phyloP scores from a whole-genome alignment of 106 monocot genomes.

The Dioscorea dumetorum region DNA sequence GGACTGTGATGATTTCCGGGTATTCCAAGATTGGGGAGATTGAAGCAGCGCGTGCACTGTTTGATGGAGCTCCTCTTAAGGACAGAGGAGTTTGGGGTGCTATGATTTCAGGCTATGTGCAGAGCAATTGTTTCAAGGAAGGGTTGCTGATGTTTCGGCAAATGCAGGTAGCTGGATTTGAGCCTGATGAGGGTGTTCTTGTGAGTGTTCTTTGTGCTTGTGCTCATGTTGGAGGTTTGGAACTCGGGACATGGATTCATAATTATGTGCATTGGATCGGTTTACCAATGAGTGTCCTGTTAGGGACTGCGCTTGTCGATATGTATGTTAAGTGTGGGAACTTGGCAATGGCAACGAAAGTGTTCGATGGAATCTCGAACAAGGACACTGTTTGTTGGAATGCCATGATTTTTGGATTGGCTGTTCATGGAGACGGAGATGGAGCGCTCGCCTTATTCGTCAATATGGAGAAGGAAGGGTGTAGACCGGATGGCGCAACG shows the following conservation, averaged over 20 bases:
- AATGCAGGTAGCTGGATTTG: constrained; percentile 26
- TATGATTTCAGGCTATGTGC: constrained; percentile 45
- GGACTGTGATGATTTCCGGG: constrained; percentile 35
- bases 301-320: constrained; percentile 49
- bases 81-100: constrained; percentile 34
- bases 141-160: constrained; percentile 27
- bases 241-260: constrained; percentile 36
- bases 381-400: constrained; percentile 47
- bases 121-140: constrained; percentile 45
- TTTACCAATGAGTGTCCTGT: constrained; percentile 7
- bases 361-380: constrained; percentile 18
- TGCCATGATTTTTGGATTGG: constrained; percentile 44
- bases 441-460: constrained; percentile 23
- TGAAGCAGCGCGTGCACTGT: constrained; percentile 19
- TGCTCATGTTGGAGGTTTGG: constrained; percentile 30
- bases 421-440: constrained; percentile 33
- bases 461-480: constrained; percentile 23
- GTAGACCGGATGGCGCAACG: constrained; percentile 27
- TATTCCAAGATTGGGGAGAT: constrained; percentile 38
- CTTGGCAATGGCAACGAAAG: constrained; percentile 8
- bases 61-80: constrained; percentile 25
- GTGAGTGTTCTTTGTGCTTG: constrained; percentile 37
- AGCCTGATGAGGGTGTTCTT: constrained; percentile 28
- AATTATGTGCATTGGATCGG: constrained; percentile 3
- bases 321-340: constrained; percentile 52